Evolutionary conservation across 1,139 yeast genomes (phyloP).

Genomic region (Suhomyces coccinellae): DNA sequence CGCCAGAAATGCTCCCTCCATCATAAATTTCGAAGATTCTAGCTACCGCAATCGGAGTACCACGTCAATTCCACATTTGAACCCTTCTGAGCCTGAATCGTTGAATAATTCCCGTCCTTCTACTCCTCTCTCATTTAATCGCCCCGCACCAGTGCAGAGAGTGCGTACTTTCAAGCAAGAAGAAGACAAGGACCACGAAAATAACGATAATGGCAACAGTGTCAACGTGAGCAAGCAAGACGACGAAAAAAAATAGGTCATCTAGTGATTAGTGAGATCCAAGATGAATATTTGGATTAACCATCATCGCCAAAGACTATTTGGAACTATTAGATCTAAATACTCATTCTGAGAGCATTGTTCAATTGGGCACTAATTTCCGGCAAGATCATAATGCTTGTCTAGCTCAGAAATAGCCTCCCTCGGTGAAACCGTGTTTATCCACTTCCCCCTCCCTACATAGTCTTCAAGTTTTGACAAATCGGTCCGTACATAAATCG

Average conservation of each 20-base stretch:
- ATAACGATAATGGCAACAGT: slow-evolving; percentile 25
- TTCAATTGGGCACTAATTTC: too few relatives aligned
- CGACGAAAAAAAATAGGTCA: slow-evolving; percentile 13
- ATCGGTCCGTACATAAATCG: too few relatives aligned
- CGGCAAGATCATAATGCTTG: too few relatives aligned
- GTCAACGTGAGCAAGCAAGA: slow-evolving; percentile 19
- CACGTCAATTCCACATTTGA: neutral
- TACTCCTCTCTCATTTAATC: slow-evolving; percentile 7
- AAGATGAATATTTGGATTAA: neutral
- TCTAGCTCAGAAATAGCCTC: too few relatives aligned
- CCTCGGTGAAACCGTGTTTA: too few relatives aligned
- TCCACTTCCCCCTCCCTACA: too few relatives aligned
- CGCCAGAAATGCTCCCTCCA: slow-evolving; percentile 18
- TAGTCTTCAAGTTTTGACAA: too few relatives aligned
- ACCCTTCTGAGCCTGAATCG: slow-evolving; percentile 2
- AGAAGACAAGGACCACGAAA: slow-evolving; percentile 13
- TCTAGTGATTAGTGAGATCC: neutral
- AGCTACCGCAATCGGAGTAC: slow-evolving; percentile 3
- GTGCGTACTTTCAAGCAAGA: slow-evolving; percentile 10
- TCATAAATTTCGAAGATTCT: slow-evolving; percentile 19
- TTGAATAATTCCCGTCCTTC: slow-evolving; percentile 4
- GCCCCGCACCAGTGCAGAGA: slow-evolving; percentile 8
- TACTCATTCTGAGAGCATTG: too few relatives aligned
- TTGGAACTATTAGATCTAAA: too few relatives aligned
- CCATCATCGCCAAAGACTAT: too few relatives aligned